Base-by-base conservation (phyloP, 2,329 filamentous ascomycete genomes). In the Pseudophaeomoniella oleicola region DNA sequence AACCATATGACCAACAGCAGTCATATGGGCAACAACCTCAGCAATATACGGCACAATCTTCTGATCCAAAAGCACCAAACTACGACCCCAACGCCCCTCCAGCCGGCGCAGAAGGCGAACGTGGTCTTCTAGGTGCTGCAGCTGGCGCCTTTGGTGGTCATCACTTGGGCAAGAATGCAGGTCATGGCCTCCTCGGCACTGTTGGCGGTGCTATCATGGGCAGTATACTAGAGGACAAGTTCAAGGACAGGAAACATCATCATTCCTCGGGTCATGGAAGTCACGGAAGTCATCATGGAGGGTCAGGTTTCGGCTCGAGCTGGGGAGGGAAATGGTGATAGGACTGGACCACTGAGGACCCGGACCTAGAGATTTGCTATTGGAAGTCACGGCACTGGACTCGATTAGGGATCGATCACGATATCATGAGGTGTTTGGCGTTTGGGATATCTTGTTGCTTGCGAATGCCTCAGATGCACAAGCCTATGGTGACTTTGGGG, bases 131-230 rank as follows among this genome's bases (percentile, higher is more conserved):
- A 46, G 69, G 72, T 33, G 65, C 71, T 3, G 52, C 75, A 3
- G 67, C 65, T 11, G 73, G 73, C 31, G 71, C 67, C 31, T 60
- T 69, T 3, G 68, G 71, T 3, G 73, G 72, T 2, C 67, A 66
- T 43, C 66, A 68, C 42, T 57, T 70, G 4, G 72, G 72, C 13
- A 71, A 72, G 50, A 60, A 69, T 44, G 66, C 61, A 15, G 59
- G 68, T n/a, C 69, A 72, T 44, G 69, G 69, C 3, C 54, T 77
- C 18, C 51, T 78, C 6, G 72, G 72, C 9, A 66, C 71, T 1
- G 50, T 77, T 17, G 67, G 69, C 3, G 72, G 72, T 38, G 72
- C 71, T 0, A 60, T 77, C 32, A 38, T 68, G 2, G 72, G 72
- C 2, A 64, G 59, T 48, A 68, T 72, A 41, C 46, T 70, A 0